Conservation (phyloP, 345 rosid species). For the Rhizophora mangle region DNA sequence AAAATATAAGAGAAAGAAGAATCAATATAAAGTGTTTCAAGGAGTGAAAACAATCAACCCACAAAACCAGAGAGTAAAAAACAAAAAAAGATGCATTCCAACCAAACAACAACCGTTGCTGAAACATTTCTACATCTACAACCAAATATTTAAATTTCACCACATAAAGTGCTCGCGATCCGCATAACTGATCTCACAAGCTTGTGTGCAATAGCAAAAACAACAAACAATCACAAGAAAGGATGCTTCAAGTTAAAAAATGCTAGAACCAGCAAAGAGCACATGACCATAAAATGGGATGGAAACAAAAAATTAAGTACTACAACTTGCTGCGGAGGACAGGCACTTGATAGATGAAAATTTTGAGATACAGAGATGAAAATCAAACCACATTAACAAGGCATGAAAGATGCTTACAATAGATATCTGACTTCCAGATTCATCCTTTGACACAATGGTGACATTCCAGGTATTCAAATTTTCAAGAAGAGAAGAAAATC, state of each 20-base stretch:
- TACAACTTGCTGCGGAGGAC: background rate
- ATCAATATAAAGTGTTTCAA: too few relatives aligned
- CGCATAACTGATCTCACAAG: too few relatives aligned
- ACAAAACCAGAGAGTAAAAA: too few relatives aligned
- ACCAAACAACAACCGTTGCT: background rate
- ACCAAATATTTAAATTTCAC: too few relatives aligned
- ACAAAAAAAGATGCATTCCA: background rate
- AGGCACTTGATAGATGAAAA: background rate
- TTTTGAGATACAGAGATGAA: background rate
- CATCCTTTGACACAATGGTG: slow-evolving; percentile 67
- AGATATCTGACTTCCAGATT: slow-evolving; percentile 59
- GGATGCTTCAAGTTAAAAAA: background rate
- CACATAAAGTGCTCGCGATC: too few relatives aligned
- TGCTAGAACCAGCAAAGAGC: background rate
- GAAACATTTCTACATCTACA: too few relatives aligned
- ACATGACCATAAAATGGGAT: background rate
- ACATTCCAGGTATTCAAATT: slow-evolving; percentile 64
- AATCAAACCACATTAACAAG: background rate
- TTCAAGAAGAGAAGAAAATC: slow-evolving; percentile 48
- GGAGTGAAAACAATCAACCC: too few relatives aligned
- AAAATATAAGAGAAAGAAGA: background rate
- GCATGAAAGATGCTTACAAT: slow-evolving; percentile 49
- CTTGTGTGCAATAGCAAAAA: too few relatives aligned
- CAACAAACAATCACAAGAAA: too few relatives aligned
- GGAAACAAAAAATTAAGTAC: background rate